Conservation (phyloP, 257 asterid genomes). For the Solanum chmielewskii region DNA sequence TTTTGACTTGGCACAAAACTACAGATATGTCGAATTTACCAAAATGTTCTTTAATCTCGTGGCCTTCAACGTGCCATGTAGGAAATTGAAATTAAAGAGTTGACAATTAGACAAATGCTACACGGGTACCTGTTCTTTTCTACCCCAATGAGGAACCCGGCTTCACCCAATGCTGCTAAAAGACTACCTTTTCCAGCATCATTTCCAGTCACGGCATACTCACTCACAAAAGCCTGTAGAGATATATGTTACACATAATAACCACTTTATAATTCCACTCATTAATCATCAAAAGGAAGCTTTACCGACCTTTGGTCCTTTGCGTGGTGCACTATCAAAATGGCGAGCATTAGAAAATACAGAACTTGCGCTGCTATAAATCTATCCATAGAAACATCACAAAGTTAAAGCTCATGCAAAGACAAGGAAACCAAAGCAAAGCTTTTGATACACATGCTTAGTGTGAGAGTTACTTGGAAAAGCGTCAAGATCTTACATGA, state of each 20-base stretch:
- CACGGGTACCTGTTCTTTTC: constrained; percentile 69
- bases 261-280: neutral
- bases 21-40: neutral
- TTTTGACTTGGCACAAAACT: neutral
- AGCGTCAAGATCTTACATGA: constrained; percentile 43
- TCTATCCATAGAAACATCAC: constrained; percentile 30
- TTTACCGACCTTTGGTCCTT: constrained; percentile 75
- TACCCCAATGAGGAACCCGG: constrained; percentile 78
- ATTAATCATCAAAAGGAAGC: neutral
- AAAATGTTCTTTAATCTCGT: neutral
- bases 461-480: neutral
- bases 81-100: neutral
- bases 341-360: constrained; percentile 39
- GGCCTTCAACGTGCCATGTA: neutral
- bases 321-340: constrained; percentile 51
- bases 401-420: neutral
- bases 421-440: neutral
- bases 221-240: constrained; percentile 92
- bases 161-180: constrained; percentile 87
- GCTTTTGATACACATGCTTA: neutral
- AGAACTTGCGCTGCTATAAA: constrained; percentile 43
- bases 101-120: neutral
- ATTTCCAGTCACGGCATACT: constrained; percentile 78
- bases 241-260: neutral
- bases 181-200: constrained; percentile 91